Base-by-base conservation (phyloP, 1,284 basidiomycete genomes). In the Cryptococcus wingfieldii region DNA sequence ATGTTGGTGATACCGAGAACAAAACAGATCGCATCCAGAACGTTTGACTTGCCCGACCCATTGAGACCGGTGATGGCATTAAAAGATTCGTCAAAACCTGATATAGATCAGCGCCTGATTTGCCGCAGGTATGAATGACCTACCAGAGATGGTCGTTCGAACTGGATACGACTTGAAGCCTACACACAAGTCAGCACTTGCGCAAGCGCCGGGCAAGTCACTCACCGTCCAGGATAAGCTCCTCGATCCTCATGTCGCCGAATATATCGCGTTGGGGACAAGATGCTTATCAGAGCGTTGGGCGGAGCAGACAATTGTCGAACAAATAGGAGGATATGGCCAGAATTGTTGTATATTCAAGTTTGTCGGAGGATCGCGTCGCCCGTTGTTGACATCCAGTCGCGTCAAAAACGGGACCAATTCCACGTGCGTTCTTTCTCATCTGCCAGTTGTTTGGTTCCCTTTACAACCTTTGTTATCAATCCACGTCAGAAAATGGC, bases 121-220 rank as follows among this genome's bases (percentile, higher is more conserved):
- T 31, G 5, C 37, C 18, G 25, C 3, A 23, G 16, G 28, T 2
- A 47, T 3, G 12, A 23, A n/a, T 8, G 38, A 61, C 69, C 16
- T 51, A 76, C 75, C 74, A 0, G 87, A 88, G 58, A 98, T 95
- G 69, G 89, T 88, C 0, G 94, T 97, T 43, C 94, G 84, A 34
- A 93, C 91, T 18, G 94, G 93, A 71, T 98, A 97, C 16, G 93
- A 97, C 78, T 98, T 98, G 83, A 94, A 94, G 51, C 90, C 89
- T 91, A 58, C 1, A 52, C 16, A 37, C 37, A 49, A 46, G 19
- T 51, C 19, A 34, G 31, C 31, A 34, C 7, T 5, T 6, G 6
- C 6, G 31, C 7, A 6, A 34, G 31, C 6, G 31, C 7, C 31
- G 31, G 31, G 10, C 6, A 10, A 5, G 5, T 31, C 16, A 58